Evolutionary conservation across 2,329 filamentous ascomycete species (phyloP).

Genomic region (Pochonia chlamydosporia): DNA sequence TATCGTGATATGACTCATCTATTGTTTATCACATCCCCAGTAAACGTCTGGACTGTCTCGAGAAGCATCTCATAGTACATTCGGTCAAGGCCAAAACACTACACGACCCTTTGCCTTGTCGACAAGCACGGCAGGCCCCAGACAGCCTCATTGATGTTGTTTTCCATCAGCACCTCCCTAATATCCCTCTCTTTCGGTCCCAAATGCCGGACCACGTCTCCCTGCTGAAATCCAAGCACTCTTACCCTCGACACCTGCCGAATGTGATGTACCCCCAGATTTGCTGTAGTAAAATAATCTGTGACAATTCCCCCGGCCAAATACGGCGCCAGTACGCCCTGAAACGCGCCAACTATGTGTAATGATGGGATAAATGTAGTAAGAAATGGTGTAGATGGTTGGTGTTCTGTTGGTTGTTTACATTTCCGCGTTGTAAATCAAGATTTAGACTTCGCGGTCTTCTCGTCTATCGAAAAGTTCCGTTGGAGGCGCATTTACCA

Average conservation of each 20-base stretch:
- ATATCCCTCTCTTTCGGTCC: background rate
- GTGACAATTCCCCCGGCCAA: background rate
- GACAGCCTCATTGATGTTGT: too few species aligned
- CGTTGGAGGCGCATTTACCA: slow-evolving; percentile 53
- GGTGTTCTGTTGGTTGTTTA: background rate
- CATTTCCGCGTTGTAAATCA: background rate
- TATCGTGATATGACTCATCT: too few species aligned
- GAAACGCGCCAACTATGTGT: background rate
- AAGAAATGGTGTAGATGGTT: background rate
- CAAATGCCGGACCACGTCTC: background rate
- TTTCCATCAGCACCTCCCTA: too few species aligned
- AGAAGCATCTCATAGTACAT: too few species aligned
- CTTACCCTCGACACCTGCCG: background rate
- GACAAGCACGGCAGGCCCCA: too few species aligned
- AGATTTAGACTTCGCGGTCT: slow-evolving; percentile 29
- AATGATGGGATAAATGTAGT: background rate
- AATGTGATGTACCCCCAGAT: background rate
- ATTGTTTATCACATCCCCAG: too few species aligned
- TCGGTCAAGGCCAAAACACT: too few species aligned
- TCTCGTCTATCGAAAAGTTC: slow-evolving; percentile 16
- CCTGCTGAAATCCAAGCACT: background rate
- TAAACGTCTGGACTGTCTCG: too few species aligned
- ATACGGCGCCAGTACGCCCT: background rate
- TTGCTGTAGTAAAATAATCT: background rate
- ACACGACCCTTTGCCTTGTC: too few species aligned